phyloP scores from a whole-genome alignment of 2,329 filamentous ascomycete genomes.

The Furcasterigmium sp. region DNA sequence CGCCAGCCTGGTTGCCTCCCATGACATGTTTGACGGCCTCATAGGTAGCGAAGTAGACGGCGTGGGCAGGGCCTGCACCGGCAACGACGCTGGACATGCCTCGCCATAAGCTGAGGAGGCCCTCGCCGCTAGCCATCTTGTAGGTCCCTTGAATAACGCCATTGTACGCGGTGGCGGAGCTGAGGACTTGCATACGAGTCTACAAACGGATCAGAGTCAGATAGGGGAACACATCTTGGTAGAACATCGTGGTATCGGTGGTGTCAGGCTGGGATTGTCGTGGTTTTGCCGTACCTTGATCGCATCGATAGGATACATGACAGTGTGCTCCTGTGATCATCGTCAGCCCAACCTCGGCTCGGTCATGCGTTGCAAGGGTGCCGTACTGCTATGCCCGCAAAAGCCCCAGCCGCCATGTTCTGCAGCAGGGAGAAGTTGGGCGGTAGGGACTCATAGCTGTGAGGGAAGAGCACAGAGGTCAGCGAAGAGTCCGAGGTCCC shows the following conservation, averaged over 20 bases:
- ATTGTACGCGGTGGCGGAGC: slow-evolving; percentile 75
- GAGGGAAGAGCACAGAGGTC: slow-evolving; percentile 9
- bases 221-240: no score
- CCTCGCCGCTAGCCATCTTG: slow-evolving; percentile 86
- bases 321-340: slow-evolving; percentile 75
- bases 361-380: background rate
- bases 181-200: slow-evolving; percentile 98
- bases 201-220: slow-evolving; percentile 31
- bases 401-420: slow-evolving; percentile 95
- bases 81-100: slow-evolving; percentile 95
- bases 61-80: slow-evolving; percentile 92
- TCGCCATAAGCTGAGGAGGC: slow-evolving; percentile 87
- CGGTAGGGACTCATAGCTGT: slow-evolving; percentile 83
- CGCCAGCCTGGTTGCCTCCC: slow-evolving; percentile 81
- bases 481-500: slow-evolving; percentile 5
- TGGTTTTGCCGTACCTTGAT: slow-evolving; percentile 68
- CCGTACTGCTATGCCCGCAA: slow-evolving; percentile 89
- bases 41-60: slow-evolving; percentile 97
- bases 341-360: slow-evolving; percentile 10
- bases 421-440: slow-evolving; percentile 90
- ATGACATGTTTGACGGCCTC: slow-evolving; percentile 95
- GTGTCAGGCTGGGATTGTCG: background rate
- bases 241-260: no score
- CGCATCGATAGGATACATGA: slow-evolving; percentile 98
- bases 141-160: slow-evolving; percentile 90